Evolutionary conservation across 208 protist species (phyloP).

Genomic region (Novymonas esmeraldas): DNA sequence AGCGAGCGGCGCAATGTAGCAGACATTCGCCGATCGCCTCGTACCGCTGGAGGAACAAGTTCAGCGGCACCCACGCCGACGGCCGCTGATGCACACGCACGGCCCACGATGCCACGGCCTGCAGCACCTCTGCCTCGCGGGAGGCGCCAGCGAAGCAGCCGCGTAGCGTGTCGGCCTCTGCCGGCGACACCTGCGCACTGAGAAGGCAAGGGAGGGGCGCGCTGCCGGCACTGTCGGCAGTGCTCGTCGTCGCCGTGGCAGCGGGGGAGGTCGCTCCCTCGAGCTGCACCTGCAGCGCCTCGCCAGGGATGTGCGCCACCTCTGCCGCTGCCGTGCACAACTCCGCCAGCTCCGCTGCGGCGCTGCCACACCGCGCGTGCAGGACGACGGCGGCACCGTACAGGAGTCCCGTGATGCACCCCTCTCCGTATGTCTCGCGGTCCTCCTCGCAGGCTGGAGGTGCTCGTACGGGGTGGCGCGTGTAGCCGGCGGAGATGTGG

Average conservation of each 20-base stretch:
- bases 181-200: not conserved
- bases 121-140: not conserved
- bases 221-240: too few species aligned
- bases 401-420: slow-evolving; percentile 29
- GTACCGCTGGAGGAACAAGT: slow-evolving; percentile 42
- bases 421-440: slow-evolving; percentile 27
- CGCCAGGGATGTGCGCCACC: not conserved
- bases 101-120: slow-evolving; percentile 5
- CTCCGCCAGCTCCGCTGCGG: not conserved
- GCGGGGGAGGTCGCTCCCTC: not conserved
- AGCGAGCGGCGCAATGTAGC: not conserved
- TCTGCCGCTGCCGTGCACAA: not conserved
- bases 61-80: slow-evolving; percentile 13
- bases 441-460: slow-evolving; percentile 23
- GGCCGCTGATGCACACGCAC: slow-evolving; percentile 16
- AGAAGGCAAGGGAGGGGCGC: not conserved
- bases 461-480: slow-evolving; percentile 11
- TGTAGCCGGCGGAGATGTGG: slow-evolving; percentile 22
- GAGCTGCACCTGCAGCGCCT: slow-evolving; percentile 5
- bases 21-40: slow-evolving; percentile 39
- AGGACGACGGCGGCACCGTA: slow-evolving; percentile 32
- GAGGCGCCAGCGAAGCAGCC: not conserved
- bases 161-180: not conserved
- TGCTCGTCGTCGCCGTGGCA: too few species aligned
- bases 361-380: slow-evolving; percentile 3